Base-by-base conservation (phyloP, 331 rosid species). In the Saraca asoca region DNA sequence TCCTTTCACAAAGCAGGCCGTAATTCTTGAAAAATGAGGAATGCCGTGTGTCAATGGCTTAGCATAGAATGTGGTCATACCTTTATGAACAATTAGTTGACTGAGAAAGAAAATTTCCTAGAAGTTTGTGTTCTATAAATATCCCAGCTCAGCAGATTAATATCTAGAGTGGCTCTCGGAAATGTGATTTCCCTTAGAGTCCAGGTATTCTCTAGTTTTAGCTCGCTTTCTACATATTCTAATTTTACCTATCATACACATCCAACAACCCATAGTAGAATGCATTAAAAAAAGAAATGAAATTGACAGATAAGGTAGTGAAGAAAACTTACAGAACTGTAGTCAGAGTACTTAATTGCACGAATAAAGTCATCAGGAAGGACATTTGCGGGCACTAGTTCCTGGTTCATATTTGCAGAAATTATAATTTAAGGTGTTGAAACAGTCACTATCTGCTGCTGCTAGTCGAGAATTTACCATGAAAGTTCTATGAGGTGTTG, bases 401-500 rank as follows among this genome's bases (percentile, higher is more conserved):
- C 91, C 95, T 88, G 84, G 60, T 57, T 57, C 67, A 71, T 59
- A 38, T 78, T 15, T 68, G 66, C 42, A 81, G 48, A 72, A 41
- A 42, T 50, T 50, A 14, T 15, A 68, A 69, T 55, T 66, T 57
- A 57, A 53, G 50, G 64, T 13, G 64, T 9, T 7, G 20, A 49
- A 45, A 24, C 51, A 42, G 64, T 65, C 33, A 16, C 16, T 37
- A 52, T 68, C 52, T 31, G 58, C 62, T 56, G 38, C 31, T 12
- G 64, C 62, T 39, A 9, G 7, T 38, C 57, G 67, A 64, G 75
- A 74, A 70, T 62, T 55, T 75, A 88, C 95, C 89, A 79, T 44
- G 77, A 85, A 88, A 58, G 95, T 88, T 74, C 55, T 85, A 56
- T 83, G 81, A 0, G 95, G 95, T 20, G 95, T 88, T 14, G 95